These are phyloP conservation scores for Saxispiralis lemnorum DNA, from an alignment of 495 filamentous ascomycete species.

Conservation along the genomic window DNA sequence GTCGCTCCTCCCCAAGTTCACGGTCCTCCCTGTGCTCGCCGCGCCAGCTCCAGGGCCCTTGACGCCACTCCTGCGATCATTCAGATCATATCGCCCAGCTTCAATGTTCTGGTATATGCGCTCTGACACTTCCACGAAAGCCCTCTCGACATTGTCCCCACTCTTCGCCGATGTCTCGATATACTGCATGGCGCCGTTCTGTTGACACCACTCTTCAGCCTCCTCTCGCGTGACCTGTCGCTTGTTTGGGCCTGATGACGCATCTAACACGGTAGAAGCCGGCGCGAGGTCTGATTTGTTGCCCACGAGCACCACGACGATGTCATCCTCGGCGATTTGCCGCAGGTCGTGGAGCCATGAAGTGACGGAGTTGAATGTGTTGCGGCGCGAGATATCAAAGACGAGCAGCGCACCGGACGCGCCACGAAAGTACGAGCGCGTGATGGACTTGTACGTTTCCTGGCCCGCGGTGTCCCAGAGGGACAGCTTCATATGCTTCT, in stretches of 20 bases:
- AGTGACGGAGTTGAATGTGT: conserved; percentile 70
- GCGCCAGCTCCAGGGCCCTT: conserved; percentile 50
- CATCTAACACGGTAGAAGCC: conserved; percentile 16
- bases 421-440: conserved; percentile 85
- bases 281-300: conserved; percentile 75
- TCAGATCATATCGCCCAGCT: conserved; percentile 79
- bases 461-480: conserved; percentile 97
- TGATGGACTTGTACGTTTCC: conserved; percentile 92
- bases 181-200: conserved; percentile 70
- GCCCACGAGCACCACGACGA: conserved; percentile 82
- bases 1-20: conserved; percentile 42
- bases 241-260: conserved; percentile 33
- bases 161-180: conserved; percentile 94
- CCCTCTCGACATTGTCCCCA: conserved; percentile 79
- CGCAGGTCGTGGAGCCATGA: conserved; percentile 86
- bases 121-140: conserved; percentile 83
- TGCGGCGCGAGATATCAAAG: conserved; percentile 74
- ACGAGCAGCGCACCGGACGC: conserved; percentile 82
- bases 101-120: conserved; percentile 91
- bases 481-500: conserved; percentile 44
- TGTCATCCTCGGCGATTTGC: conserved; percentile 81
- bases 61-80: conserved; percentile 84
- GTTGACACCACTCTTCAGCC: conserved; percentile 70
- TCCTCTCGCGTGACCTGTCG: conserved; percentile 61
- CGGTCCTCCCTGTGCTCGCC: conserved; percentile 30